Base-by-base conservation (phyloP, 768 basidiomycete species). In the Leccinum subgranulosum region DNA sequence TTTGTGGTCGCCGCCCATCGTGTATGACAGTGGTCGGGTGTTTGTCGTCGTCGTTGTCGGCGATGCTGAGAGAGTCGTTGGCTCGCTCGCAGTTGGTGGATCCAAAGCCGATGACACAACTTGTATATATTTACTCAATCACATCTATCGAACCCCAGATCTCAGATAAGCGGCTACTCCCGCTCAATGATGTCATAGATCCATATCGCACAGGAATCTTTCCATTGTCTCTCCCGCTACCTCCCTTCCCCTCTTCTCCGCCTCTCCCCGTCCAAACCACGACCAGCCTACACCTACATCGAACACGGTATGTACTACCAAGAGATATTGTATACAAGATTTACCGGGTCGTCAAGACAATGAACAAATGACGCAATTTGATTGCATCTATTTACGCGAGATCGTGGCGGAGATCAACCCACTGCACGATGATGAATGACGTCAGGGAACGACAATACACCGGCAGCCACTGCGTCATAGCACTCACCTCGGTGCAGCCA, bases 1-100 rank as follows among this genome's bases (percentile, higher is more conserved):
- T 72, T 87, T 88, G 80, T 90, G 88, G 74, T 90, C 88, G 36
- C 88, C 88, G 59, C 81, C 89, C 88, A 90, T 90, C 28, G 55
- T 64, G 25, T 46, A 31, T 53, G 6, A 6, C 57, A 0, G 43
- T 51, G 19, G 36, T 49, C 17, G 56, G 7, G 10, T n/a, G n/a
- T 4, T 39, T 39, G 39, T 14, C 5, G 56, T 41, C 11, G 52
- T 50, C 46, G 66, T 59, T 17, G 55, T 31, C 56, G 54, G 34
- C 58, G 63, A 56, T 55, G 55, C 12, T 62, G 49, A 56, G 60
- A 53, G 62, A 63, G 64, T 66, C 58, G 56, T 53, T 56, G 19
- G 41, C 27, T 60, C 56, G 67, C 51, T 54, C 58, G 53, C 54
- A 60, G 65, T 61, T 61, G 64, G 67, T 67, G 69, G 54, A 66